Percentiles rank a stretch among this genome's conserved stretches.
phyloP scores from a whole-genome alignment of 768 basidiomycete species.

The Termitomyces sp. region DNA sequence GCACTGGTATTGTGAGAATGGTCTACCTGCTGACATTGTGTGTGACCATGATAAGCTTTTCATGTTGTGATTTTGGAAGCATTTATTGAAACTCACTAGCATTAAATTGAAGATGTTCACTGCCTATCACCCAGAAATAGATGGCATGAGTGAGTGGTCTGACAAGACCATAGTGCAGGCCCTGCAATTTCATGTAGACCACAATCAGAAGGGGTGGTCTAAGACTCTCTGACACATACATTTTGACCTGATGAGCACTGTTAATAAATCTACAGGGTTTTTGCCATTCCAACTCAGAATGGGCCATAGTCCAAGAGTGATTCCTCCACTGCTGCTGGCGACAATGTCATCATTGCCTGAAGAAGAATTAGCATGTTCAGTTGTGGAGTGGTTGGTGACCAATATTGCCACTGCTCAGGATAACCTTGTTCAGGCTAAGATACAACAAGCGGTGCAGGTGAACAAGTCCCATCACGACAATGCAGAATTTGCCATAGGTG shows the following conservation, averaged over 20 bases:
- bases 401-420: constrained; percentile 6
- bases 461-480: constrained; percentile 6
- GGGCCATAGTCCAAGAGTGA: constrained; percentile 16
- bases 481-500: constrained; percentile 1
- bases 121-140: constrained; percentile 31
- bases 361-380: not conserved
- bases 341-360: no score
- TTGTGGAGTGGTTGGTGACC: not conserved
- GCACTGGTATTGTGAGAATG: constrained; percentile 31
- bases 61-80: constrained; percentile 26
- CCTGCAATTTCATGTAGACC: constrained; percentile 18
- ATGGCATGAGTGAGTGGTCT: constrained; percentile 25
- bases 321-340: constrained; percentile 14
- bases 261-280: constrained; percentile 24
- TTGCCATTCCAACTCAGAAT: constrained; percentile 21
- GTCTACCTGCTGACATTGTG: constrained; percentile 21
- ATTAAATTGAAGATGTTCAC: constrained; percentile 27
- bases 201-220: constrained; percentile 28
- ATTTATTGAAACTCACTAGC: constrained; percentile 15
- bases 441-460: constrained; percentile 18
- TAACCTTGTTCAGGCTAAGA: constrained; percentile 17
- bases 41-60: constrained; percentile 21
- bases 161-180: constrained; percentile 25
- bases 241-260: constrained; percentile 27
- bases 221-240: constrained; percentile 16